Evolutionary conservation across 306 rosid genomes (phyloP), one percentile per base, ranked within the genome.

Genomic region (Betula pendula): DNA sequence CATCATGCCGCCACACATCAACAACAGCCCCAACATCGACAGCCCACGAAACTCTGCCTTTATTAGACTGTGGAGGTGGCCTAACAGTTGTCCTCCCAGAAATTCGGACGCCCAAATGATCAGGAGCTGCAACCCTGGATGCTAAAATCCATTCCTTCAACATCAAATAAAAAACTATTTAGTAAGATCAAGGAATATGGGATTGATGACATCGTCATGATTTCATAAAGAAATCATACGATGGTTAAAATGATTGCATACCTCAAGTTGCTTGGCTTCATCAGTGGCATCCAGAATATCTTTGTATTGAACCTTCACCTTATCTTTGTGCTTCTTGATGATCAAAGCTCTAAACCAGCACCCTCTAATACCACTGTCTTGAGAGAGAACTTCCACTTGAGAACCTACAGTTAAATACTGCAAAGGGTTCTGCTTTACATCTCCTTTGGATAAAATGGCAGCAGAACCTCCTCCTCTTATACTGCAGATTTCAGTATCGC

Each of bases 341-440:
- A 94, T 58, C 43, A 84, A 80, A 63, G 97, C 98, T 82, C 89
- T 79, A 79, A 88, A 92, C 98, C 98, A 94, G 50, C 98, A 92
- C 25, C 98, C 97, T 83, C 90, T 88, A 17, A 94, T 86, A 55
- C 98, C 97, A 81, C 97, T 90, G 79, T 94, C 97, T 65, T 87
- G 96, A 22, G 97, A 90, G 56, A 94, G 92, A 59, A 94, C 93
- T 84, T 94, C 98, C 75, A 94, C 87, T 38, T 73, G 79, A 43
- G 89, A 92, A 45, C 95, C 97, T 29, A 87, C 82, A 6, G 75
- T 60, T 27, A 87, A 76, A 67, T 74, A 81, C 47, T 50, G 75
- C 16, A 45, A 45, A 42, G 73, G 52, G 50, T 20, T 67, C n/a
- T 77, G 84, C 68, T 68, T 77, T 62, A 77, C 55, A 19, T 58